phyloP scores from a whole-genome alignment of 1,284 basidiomycete genomes.

The Ceratobasidium sp. region DNA sequence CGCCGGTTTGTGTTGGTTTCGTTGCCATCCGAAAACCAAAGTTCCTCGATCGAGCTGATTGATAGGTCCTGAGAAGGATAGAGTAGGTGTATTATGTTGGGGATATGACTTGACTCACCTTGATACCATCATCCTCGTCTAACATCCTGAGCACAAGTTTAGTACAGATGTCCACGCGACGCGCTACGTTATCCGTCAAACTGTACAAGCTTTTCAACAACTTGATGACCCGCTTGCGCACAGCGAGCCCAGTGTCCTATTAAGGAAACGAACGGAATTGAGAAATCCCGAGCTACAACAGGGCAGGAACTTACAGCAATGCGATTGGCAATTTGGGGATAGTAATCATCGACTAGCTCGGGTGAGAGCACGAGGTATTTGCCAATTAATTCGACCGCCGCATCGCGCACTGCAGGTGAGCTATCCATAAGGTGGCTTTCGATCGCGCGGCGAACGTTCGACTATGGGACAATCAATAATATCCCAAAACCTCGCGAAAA shows the following conservation, averaged over 20 bases:
- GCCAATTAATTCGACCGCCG: slow-evolving; percentile 94
- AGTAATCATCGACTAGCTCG: slow-evolving; percentile 86
- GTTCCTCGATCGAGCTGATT: slow-evolving; percentile 85
- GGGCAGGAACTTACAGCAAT: slow-evolving; percentile 73
- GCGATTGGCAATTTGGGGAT: slow-evolving; percentile 84
- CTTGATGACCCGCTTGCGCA: slow-evolving; percentile 96
- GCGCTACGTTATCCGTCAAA: slow-evolving; percentile 67
- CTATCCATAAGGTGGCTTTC: slow-evolving; percentile 90
- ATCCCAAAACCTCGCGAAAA: background rate
- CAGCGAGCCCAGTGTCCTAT: slow-evolving; percentile 91
- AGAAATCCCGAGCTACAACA: background rate
- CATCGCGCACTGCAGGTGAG: slow-evolving; percentile 94
- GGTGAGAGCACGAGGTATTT: slow-evolving; percentile 93
- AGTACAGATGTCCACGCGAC: slow-evolving; percentile 83
- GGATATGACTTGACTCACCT: slow-evolving; percentile 58
- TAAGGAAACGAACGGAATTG: slow-evolving; percentile 24
- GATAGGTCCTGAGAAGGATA: slow-evolving; percentile 76
- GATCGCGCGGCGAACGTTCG: slow-evolving; percentile 82
- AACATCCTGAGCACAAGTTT: slow-evolving; percentile 86
- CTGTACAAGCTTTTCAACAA: slow-evolving; percentile 86
- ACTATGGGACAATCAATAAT: slow-evolving; percentile 57
- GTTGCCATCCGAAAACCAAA: slow-evolving; percentile 79
- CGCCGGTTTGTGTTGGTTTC: slow-evolving; percentile 24
- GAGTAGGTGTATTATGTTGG: background rate
- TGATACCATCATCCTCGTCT: slow-evolving; percentile 94